phyloP scores from a whole-genome alignment of 2,329 filamentous ascomycete genomes.

The Aureobasidium zeae region DNA sequence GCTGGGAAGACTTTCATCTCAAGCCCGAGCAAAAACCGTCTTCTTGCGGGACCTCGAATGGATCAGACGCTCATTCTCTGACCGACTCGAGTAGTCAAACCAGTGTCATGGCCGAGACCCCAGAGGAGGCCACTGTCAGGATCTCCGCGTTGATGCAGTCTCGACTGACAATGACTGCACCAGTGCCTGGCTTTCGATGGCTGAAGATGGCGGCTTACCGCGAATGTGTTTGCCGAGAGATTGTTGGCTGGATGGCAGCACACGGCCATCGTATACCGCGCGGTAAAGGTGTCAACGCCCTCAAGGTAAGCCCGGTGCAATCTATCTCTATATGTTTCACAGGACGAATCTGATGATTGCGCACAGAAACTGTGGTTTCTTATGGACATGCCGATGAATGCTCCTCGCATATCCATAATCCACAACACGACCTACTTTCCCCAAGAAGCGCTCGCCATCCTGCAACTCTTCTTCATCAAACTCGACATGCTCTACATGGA shows the following conservation, averaged over 20 bases:
- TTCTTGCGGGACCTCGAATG: neutral
- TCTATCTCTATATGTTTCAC: constrained; percentile 18
- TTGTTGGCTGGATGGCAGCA: constrained; percentile 51
- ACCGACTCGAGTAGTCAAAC: neutral
- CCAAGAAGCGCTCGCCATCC: constrained; percentile 51
- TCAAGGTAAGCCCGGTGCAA: constrained; percentile 17
- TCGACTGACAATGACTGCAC: neutral
- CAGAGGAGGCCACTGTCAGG: neutral
- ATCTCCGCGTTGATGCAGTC: neutral
- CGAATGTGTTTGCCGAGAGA: constrained; percentile 49
- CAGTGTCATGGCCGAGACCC: neutral
- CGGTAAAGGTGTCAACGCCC: constrained; percentile 21
- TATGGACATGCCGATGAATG: constrained; percentile 55
- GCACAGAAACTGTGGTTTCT: constrained; percentile 61
- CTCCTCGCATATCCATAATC: constrained; percentile 46
- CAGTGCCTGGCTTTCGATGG: constrained; percentile 58
- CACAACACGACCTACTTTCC: constrained; percentile 47
- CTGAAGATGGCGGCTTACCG: constrained; percentile 56
- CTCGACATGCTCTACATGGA: constrained; percentile 61
- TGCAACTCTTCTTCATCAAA: constrained; percentile 60
- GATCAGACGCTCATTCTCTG: neutral
- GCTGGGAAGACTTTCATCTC: constrained; percentile 4
- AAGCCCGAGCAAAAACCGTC: neutral
- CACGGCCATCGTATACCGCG: constrained; percentile 49
- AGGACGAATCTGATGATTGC: neutral